Percentiles rank a stretch among this genome's conserved stretches.
Evolutionary conservation across 768 basidiomycete species (phyloP).

Genomic region (Xerocomellus dryophilus): DNA sequence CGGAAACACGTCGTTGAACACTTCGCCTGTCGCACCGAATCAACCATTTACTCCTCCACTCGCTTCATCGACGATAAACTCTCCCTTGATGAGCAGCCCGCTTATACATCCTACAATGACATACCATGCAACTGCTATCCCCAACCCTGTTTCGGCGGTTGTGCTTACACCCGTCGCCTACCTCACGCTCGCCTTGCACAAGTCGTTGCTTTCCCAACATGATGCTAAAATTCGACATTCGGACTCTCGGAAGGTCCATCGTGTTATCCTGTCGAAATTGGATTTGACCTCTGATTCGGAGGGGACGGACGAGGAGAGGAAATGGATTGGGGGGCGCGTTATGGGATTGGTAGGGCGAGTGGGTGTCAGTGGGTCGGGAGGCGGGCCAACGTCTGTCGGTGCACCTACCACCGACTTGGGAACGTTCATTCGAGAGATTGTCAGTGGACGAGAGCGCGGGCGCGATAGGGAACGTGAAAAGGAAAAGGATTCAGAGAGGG

Average conservation of each 20-base stretch:
- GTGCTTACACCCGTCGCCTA: conserved; percentile 7
- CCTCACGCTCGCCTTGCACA: conserved; percentile 28
- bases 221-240: conserved; percentile 33
- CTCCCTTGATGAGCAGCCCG: conserved; percentile 10
- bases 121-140: conserved; percentile 15
- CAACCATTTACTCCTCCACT: conserved; percentile 6
- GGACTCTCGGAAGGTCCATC: conserved; percentile 60
- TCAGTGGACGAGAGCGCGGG: conserved; percentile 32
- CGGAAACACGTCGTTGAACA: conserved; percentile 14
- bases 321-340: conserved; percentile 31
- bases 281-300: conserved; percentile 38
- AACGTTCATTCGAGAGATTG: conserved; percentile 45
- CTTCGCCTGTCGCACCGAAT: conserved; percentile 14
- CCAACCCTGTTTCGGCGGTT: conserved; percentile 2
- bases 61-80: conserved; percentile 1
- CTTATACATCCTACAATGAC: background rate
- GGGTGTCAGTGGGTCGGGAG: conserved; percentile 32
- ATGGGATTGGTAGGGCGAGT: conserved; percentile 40
- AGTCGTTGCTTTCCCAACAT: conserved; percentile 25
- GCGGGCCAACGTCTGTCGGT: conserved; percentile 41
- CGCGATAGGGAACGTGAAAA: conserved; percentile 33
- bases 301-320: conserved; percentile 31
- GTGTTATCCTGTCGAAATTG: conserved; percentile 58
- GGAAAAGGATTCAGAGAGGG: conserved; percentile 33
- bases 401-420: conserved; percentile 52